Percentiles rank a stretch among this genome's conserved stretches.
Conservation (phyloP, 495 filamentous ascomycete species). For the Lasiosphaeriaceae sp. region DNA sequence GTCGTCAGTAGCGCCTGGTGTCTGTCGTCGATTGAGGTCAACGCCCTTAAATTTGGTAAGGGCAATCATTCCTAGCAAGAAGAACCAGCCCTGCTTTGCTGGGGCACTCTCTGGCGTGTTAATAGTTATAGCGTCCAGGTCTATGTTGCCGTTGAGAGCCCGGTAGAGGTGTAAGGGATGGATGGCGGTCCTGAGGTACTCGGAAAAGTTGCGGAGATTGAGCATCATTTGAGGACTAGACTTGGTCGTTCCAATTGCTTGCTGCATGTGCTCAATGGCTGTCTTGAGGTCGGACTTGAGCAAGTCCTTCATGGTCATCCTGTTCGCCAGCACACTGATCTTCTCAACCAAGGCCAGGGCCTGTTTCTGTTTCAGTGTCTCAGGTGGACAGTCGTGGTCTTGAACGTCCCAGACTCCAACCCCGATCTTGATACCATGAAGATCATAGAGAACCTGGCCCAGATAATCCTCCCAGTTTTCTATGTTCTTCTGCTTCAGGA, state of each 20-base stretch:
- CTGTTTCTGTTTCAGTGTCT: constrained; percentile 70
- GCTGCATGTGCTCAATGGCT: constrained; percentile 86
- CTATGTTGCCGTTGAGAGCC: constrained; percentile 69
- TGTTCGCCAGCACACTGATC: constrained; percentile 71
- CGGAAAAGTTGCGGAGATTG: constrained; percentile 70
- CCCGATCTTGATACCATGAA: constrained; percentile 78
- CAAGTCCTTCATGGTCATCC: constrained; percentile 86
- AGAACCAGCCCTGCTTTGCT: constrained; percentile 87
- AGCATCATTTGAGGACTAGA: constrained; percentile 63
- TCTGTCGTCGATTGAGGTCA: constrained; percentile 67
- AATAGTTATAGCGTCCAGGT: constrained; percentile 51
- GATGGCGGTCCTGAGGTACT: constrained; percentile 74
- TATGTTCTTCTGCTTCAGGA: constrained; percentile 58
- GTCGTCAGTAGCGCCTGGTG: constrained; percentile 75
- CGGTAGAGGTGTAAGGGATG: constrained; percentile 78
- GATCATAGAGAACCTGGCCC: constrained; percentile 81
- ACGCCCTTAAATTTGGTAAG: constrained; percentile 80
- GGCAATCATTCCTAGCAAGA: constrained; percentile 80
- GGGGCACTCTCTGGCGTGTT: constrained; percentile 50
- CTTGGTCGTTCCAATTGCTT: constrained; percentile 56
- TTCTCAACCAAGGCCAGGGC: constrained; percentile 78
- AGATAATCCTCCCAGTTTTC: constrained; percentile 75
- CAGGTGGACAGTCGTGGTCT: constrained; percentile 72
- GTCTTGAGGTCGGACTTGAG: constrained; percentile 82
- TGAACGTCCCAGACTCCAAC: constrained; percentile 60